Base-by-base conservation (phyloP, 2,329 filamentous ascomycete genomes). In the Dothideomycetidae sp. region DNA sequence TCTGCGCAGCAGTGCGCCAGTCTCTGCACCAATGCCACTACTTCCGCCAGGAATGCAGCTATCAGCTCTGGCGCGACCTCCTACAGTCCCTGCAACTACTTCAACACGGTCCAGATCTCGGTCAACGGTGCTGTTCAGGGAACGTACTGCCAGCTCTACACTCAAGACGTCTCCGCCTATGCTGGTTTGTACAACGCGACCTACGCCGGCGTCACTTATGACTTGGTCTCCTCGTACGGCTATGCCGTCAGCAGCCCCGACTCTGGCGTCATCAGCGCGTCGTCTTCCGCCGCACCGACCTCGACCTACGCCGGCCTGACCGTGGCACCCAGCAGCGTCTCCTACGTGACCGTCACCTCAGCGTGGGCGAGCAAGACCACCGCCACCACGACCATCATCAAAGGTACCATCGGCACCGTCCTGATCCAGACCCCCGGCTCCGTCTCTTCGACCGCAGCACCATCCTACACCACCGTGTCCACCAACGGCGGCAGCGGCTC, bases 111-210 rank as follows among this genome's bases (percentile, higher is more conserved):
- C 39, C 44, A 59, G 33, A 37, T 56, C 10, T 46, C 50, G 31
- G 49, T 49, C 44, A 56, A 60, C 38, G 52, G 53, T 5, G 30
- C 42, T 13, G 46, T 52, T 2, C 41, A 53, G 28, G 52, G 55
- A 10, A 54, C 54, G 23, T 53, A 54, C 33, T 61, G 57, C 41
- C 45, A 52, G 19, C 35, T 60, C 26, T 61, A 57, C 46, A 17
- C 38, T 5, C 29, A 31, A 13, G 39, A 37, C 21, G 36, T 31
- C 28, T 33, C 34, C 12, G 37, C 31, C 14, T 46, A 47, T 34
- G 40, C 29, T 26, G 33, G 28, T 11, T 29, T 40, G 15, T 38
- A 12, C 29, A 40, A 19, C 31, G 35, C 14, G 11, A 42, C 37
- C 3, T n/a, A 34, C 21, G 15, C 11, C 5, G 39, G 40, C n/a